phyloP scores from a whole-genome alignment of 148 eudicot genomes.

The Oxyria digyna region DNA sequence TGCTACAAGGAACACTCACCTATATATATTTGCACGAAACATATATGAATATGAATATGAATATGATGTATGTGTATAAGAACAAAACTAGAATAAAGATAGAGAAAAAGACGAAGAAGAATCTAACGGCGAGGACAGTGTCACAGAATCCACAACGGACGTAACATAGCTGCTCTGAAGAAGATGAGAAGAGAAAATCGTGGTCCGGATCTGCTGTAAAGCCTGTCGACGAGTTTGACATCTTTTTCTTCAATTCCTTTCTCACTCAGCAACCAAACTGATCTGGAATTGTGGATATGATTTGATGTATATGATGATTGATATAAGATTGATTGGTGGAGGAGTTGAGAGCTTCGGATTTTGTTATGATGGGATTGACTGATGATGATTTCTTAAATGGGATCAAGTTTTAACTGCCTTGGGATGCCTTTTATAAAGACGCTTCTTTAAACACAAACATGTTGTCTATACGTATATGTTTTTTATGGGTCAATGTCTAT shows the following conservation, averaged over 20 bases:
- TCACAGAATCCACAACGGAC: conserved; percentile 77
- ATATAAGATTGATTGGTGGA: background rate
- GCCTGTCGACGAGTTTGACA: conserved; percentile 31
- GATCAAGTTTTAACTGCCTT: background rate
- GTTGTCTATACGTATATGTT: too few relatives aligned
- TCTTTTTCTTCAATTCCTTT: conserved; percentile 5
- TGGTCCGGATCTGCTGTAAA: conserved; percentile 13
- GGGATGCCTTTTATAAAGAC: background rate
- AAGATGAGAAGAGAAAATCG: conserved; percentile 12
- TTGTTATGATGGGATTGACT: background rate
- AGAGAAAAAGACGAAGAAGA: background rate
- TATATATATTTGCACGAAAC: too few relatives aligned
- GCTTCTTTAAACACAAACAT: background rate
- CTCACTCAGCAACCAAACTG: background rate
- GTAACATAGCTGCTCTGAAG: conserved; percentile 88
- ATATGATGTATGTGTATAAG: too few relatives aligned
- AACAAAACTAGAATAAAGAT: background rate
- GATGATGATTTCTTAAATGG: background rate
- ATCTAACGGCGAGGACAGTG: conserved; percentile 78
- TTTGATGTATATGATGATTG: background rate
- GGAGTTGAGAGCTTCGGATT: background rate
- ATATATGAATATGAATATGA: too few relatives aligned
- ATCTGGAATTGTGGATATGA: background rate
- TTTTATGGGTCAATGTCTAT: too few relatives aligned
- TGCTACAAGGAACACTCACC: conserved; percentile 95